A percentile compares a stretch with the other conserved stretches of the same genome.
These are phyloP conservation scores for Globisporangium uncinulatum DNA, from an alignment of 352 stramenopile genomes.

Conservation along the genomic window DNA sequence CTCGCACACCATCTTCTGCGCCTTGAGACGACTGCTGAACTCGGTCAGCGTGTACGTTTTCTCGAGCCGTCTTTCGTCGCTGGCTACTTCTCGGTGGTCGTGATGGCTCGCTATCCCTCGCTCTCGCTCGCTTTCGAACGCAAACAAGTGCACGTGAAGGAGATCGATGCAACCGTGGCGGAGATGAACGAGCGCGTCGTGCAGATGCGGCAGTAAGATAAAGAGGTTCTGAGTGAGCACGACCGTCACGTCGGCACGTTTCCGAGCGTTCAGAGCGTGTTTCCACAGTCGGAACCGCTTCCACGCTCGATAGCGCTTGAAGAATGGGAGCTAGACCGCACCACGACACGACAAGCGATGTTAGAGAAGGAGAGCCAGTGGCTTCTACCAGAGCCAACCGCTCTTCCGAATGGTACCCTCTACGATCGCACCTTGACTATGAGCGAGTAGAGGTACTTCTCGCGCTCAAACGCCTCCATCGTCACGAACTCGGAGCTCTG, in stretches of 20 bases:
- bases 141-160: slow-evolving; percentile 31
- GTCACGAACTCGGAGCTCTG: slow-evolving; percentile 84
- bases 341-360: neutral
- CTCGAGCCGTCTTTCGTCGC: slow-evolving; percentile 13
- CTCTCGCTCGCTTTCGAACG: slow-evolving; percentile 18
- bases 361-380: neutral
- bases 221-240: slow-evolving; percentile 84
- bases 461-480: slow-evolving; percentile 87
- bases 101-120: neutral
- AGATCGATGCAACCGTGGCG: slow-evolving; percentile 55
- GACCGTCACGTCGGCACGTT: slow-evolving; percentile 25
- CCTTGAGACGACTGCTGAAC: slow-evolving; percentile 71
- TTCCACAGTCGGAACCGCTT: slow-evolving; percentile 91
- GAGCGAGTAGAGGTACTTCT: slow-evolving; percentile 87
- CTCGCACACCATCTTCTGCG: slow-evolving; percentile 61
- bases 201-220: slow-evolving; percentile 77
- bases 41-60: slow-evolving; percentile 77
- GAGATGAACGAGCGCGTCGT: slow-evolving; percentile 75
- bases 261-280: slow-evolving; percentile 47
- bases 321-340: slow-evolving; percentile 70
- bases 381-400: neutral
- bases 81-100: neutral
- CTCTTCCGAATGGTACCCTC: no score
- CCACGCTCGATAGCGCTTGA: slow-evolving; percentile 86
- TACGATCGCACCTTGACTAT: slow-evolving; percentile 45